Evolutionary conservation across 352 stramenopile genomes (phyloP), one percentile per base, ranked within the genome.

Genomic region (Paralagenidium karlingii): DNA sequence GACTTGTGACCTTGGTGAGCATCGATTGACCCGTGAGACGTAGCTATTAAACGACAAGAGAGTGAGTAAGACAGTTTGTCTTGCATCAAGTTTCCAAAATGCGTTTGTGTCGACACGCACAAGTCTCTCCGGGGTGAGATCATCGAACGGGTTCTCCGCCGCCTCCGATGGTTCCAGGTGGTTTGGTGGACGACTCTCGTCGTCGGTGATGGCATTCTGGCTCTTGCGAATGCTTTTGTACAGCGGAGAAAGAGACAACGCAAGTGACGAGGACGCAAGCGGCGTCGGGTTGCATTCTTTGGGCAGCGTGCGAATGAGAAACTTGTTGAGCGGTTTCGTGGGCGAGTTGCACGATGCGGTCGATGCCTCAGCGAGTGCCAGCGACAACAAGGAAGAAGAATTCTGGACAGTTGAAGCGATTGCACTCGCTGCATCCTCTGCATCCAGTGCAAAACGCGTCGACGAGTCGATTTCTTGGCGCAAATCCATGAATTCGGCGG

Each of bases 121-220:
- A 49, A 87, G 48, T 31, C 84, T 87, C 10, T 78, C 65, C 41
- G 84, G 65, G 0, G 66, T 85, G 47, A 87, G 71, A 41, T 87
- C 70, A 32, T 84, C 74, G 32, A 87, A 87, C 13, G 74, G 74
- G 30, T 87, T 83, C 15, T 87, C 68, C 4, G 49, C 30, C 22
- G 66, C 34, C 16, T 58, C 21, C 20, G 47, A 34, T 16, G 71
- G 38, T 27, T 26, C 7, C 19, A 22, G 7, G 39, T 42, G 13
- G 24, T 43, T 43, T 24, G 26, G 7, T 7, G 43, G 24, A 32
- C 34, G n/a, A n/a, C n/a, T n/a, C n/a, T 33, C 28, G 28, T 13
- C 16, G 28, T 33, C 16, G 28, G 16, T 13, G 28, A 33, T 13
- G 13, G 13, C 28, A 13, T 33, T 13, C 13, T 13, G 16, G 28